Evolutionary conservation across 345 rosid species (phyloP).

Genomic region (Erucastrum elatum): DNA sequence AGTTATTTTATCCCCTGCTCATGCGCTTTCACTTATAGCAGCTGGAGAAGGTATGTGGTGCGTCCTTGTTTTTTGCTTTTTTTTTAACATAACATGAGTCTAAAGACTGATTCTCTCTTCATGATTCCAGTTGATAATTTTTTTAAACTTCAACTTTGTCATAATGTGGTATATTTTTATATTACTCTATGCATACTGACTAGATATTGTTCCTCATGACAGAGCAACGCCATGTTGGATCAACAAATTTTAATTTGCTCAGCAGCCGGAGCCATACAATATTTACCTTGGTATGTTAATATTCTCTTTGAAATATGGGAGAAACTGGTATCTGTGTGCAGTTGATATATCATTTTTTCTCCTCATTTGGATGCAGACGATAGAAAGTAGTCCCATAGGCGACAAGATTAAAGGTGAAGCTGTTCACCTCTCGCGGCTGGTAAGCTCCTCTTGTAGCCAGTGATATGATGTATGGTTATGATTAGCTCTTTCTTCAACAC

Average conservation of each 20-base stretch:
- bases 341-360: slow-evolving; percentile 5
- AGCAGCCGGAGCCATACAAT: slow-evolving; percentile 99
- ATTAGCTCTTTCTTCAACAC: slow-evolving; percentile 9
- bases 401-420: slow-evolving; percentile 79
- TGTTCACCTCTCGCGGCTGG: slow-evolving; percentile 82
- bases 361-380: slow-evolving; percentile 54
- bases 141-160: slow-evolving; percentile 12
- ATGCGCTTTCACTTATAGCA: slow-evolving; percentile 94
- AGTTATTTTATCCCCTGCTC: slow-evolving; percentile 98
- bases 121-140: background rate
- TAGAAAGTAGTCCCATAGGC: slow-evolving; percentile 87
- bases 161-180: background rate
- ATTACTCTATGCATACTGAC: slow-evolving; percentile 10
- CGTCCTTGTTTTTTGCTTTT: slow-evolving; percentile 13
- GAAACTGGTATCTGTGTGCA: slow-evolving; percentile 26
- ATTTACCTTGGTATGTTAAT: slow-evolving; percentile 79
- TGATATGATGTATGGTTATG: slow-evolving; percentile 13
- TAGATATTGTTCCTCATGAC: slow-evolving; percentile 35
- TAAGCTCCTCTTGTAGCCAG: slow-evolving; percentile 34
- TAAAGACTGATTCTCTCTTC: background rate
- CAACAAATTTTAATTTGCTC: slow-evolving; percentile 90
- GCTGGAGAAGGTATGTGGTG: slow-evolving; percentile 89
- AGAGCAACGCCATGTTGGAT: slow-evolving; percentile 99
- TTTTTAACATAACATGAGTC: background rate
- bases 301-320: slow-evolving; percentile 14